Evolutionary conservation across 176 grass and related monocot species (phyloP), one percentile per base, ranked within the genome.

Genomic region (Aegilops speltoides): DNA sequence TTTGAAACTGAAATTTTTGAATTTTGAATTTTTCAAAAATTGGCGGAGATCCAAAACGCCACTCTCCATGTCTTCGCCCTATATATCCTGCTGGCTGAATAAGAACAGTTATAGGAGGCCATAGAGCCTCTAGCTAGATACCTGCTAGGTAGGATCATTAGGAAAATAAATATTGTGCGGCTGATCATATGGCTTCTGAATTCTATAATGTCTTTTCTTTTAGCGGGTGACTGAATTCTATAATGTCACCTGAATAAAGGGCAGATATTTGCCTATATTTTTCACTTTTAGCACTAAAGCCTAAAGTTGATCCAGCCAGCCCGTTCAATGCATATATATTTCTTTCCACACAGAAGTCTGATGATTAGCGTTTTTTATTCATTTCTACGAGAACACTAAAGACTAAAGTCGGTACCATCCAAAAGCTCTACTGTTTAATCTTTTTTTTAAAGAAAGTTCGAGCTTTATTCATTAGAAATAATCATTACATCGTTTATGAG

Each of bases 221-320:
- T 34, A 31, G 33, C 33, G 33, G 33, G 33, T 34, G 33, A 34
- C 33, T 34, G 33, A 37, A 64, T 11, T 12, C 23, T 72, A 31
- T 10, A 75, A 31, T n/a, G 11, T 34, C 56, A 31, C 31, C 56
- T 6, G 69, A 84, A 76, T 64, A 84, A 76, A 84, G 71, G 10
- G 76, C 26, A 34, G 22, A 65, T 84, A 73, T 24, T 84, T 64
- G 25, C 56, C 4, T 83, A 70, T 37, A 48, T 33, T 48, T 48
- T 48, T 13, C 3, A 34, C 29, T 74, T 63, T n/a, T 23, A 64
- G 17, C 19, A 33, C 64, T 34, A 68, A 65, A 59, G 48, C 25
- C 50, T 72, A 69, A 37, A 83, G 59, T 45, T 29, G 60, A 45
- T 65, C 46, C 12, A 48, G 46, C 60, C 14, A 25, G 22, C 70